Conservation (phyloP, 345 rosid species). For the Hirschfeldia incana region DNA sequence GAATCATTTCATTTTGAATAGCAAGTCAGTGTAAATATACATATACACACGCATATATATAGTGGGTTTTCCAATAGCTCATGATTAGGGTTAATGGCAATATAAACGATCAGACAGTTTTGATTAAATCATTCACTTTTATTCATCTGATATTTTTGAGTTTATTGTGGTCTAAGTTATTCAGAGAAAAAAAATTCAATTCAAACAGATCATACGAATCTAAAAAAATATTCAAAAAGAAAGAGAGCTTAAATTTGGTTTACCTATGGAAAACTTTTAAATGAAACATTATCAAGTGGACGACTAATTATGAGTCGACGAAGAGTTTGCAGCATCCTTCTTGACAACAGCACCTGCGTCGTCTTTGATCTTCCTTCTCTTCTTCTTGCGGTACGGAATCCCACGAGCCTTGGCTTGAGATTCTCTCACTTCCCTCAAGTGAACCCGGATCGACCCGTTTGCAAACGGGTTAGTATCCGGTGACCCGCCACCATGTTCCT, state of each 20-base stretch:
- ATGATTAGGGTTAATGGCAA: constrained; percentile 5
- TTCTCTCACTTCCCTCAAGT: constrained; percentile 81
- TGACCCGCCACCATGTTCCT: constrained; percentile 72
- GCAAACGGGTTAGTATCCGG: constrained; percentile 88
- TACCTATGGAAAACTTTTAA: constrained; percentile 24
- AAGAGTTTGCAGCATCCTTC: constrained; percentile 38
- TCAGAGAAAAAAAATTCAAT: constrained; percentile 8
- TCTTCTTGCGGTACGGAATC: constrained; percentile 85
- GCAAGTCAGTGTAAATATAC: not conserved
- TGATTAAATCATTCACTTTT: constrained; percentile 12
- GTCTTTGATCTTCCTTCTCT: constrained; percentile 54
- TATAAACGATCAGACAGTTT: not conserved
- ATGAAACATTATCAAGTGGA: constrained; percentile 23
- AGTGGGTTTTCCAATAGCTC: not conserved
- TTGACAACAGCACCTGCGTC: constrained; percentile 24
- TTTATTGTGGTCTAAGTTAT: constrained; percentile 8
- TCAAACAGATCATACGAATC: constrained; percentile 3
- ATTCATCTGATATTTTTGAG: constrained; percentile 11
- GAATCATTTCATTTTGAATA: not conserved
- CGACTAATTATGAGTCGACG: constrained; percentile 21
- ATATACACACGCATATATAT: not conserved
- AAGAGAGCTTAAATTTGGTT: constrained; percentile 3
- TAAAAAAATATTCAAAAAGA: not conserved
- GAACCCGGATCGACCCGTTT: constrained; percentile 64
- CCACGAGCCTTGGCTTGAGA: constrained; percentile 88